phyloP scores from a whole-genome alignment of 768 basidiomycete species.

The Tephrocybe sp. region DNA sequence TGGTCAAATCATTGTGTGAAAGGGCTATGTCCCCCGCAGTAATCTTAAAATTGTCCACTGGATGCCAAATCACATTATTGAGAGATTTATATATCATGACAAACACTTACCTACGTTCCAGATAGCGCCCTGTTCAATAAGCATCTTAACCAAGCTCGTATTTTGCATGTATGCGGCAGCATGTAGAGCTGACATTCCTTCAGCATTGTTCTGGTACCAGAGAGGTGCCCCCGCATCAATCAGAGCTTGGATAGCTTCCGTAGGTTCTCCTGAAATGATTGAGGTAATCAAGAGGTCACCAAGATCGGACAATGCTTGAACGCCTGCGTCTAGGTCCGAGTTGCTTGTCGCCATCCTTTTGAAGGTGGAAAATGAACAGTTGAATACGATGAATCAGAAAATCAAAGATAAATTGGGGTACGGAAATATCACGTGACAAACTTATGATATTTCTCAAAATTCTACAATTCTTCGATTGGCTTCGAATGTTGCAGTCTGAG shows the following conservation, averaged over 20 bases:
- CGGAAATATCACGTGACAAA: no score
- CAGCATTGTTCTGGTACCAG: slow-evolving; percentile 85
- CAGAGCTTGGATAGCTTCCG: slow-evolving; percentile 46
- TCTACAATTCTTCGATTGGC: no score
- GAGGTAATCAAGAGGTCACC: slow-evolving; percentile 61
- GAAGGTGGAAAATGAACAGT: not conserved
- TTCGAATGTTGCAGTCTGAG: no score
- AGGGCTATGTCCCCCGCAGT: slow-evolving; percentile 91
- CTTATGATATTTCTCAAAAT: no score
- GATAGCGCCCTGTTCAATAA: slow-evolving; percentile 81
- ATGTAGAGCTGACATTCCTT: slow-evolving; percentile 84
- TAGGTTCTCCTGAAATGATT: slow-evolving; percentile 50
- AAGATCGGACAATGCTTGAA: slow-evolving; percentile 47
- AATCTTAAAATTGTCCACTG: slow-evolving; percentile 76
- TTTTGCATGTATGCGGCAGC: slow-evolving; percentile 80
- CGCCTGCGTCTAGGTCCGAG: slow-evolving; percentile 25
- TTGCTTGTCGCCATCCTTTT: slow-evolving; percentile 25
- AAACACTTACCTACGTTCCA: slow-evolving; percentile 82
- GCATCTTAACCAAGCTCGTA: slow-evolving; percentile 55
- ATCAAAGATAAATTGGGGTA: no score
- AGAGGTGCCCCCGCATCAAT: slow-evolving; percentile 73
- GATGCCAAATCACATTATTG: no score
- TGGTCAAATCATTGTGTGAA: slow-evolving; percentile 74
- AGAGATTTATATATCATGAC: no score
- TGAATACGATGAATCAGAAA: no score